Percentiles rank a stretch among this genome's conserved stretches.
Conservation (phyloP, 2,329 filamentous ascomycete genomes). For the Fusarium kyushuense region DNA sequence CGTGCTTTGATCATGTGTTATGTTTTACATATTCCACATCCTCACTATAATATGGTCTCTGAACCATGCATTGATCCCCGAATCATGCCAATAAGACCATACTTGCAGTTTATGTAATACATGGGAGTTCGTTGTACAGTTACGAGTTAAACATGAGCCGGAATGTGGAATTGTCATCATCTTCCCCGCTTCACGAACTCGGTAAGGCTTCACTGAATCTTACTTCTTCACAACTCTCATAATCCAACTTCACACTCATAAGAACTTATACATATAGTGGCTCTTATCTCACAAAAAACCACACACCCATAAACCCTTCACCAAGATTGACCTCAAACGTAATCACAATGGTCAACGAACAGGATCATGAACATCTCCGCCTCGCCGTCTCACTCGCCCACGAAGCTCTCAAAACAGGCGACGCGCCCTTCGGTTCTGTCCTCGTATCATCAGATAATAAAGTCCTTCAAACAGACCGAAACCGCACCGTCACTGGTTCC, state of each 20-base stretch:
- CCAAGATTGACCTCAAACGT: background rate
- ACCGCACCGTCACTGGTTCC: slow-evolving; percentile 50
- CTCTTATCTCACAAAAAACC: too few species aligned
- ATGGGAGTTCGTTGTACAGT: background rate
- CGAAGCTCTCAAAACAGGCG: slow-evolving; percentile 54
- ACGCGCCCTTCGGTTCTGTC: slow-evolving; percentile 54
- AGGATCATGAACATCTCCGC: slow-evolving; percentile 29
- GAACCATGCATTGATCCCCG: background rate
- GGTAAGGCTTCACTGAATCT: background rate
- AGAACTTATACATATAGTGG: background rate
- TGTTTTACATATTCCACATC: background rate
- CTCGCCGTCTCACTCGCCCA: slow-evolving; percentile 50
- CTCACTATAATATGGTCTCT: background rate
- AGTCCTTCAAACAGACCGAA: slow-evolving; percentile 52
- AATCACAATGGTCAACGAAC: slow-evolving; percentile 24
- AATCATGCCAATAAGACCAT: background rate
- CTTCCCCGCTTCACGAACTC: slow-evolving; percentile 35
- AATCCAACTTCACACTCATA: slow-evolving; percentile 1
- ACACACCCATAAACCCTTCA: background rate
- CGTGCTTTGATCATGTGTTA: background rate
- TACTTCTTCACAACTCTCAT: background rate
- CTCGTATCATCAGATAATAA: slow-evolving; percentile 48
- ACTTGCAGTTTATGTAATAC: background rate
- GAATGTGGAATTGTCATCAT: slow-evolving; percentile 6
- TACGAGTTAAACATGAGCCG: background rate